Evolutionary conservation across 257 asterid species (phyloP).

Genomic region (Primulina huaijiensis): DNA sequence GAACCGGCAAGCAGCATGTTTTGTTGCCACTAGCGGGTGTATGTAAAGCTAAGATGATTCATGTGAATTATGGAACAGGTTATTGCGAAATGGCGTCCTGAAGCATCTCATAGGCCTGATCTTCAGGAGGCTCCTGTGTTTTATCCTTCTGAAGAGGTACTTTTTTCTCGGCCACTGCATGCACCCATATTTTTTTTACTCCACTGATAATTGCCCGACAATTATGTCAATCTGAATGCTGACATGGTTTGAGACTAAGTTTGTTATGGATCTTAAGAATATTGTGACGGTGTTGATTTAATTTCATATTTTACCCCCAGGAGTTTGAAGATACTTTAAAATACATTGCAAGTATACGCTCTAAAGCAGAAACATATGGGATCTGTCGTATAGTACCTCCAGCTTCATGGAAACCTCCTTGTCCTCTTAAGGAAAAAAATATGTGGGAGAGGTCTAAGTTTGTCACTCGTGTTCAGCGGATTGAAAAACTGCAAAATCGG

Average conservation of each 20-base stretch:
- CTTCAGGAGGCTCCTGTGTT: conserved; percentile 87
- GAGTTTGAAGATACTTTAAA: conserved; percentile 85
- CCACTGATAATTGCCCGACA: conserved; percentile 6
- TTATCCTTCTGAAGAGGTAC: conserved; percentile 93
- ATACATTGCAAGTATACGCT: conserved; percentile 77
- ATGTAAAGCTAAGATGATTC: background rate
- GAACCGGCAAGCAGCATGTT: conserved; percentile 1
- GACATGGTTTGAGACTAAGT: background rate
- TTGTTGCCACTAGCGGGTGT: background rate
- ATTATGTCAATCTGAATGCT: conserved; percentile 3
- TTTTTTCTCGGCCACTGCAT: conserved; percentile 17
- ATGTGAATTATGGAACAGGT: conserved; percentile 58
- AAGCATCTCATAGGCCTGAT: conserved; percentile 72
- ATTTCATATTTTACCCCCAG: conserved; percentile 36
- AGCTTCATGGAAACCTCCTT: conserved; percentile 92
- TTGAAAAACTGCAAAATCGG: conserved; percentile 93
- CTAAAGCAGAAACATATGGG: conserved; percentile 81
- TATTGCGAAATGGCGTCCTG: conserved; percentile 80
- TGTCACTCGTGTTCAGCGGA: conserved; percentile 78
- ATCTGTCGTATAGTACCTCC: conserved; percentile 99
- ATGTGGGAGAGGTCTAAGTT: conserved; percentile 73
- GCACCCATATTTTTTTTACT: conserved; percentile 12
- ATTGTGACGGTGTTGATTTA: conserved; percentile 22
- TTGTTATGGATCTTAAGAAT: conserved; percentile 1
- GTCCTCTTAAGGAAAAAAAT: conserved; percentile 64